Evolutionary conservation across 495 filamentous ascomycete genomes (phyloP).

Genomic region (Margaritispora aquatica): DNA sequence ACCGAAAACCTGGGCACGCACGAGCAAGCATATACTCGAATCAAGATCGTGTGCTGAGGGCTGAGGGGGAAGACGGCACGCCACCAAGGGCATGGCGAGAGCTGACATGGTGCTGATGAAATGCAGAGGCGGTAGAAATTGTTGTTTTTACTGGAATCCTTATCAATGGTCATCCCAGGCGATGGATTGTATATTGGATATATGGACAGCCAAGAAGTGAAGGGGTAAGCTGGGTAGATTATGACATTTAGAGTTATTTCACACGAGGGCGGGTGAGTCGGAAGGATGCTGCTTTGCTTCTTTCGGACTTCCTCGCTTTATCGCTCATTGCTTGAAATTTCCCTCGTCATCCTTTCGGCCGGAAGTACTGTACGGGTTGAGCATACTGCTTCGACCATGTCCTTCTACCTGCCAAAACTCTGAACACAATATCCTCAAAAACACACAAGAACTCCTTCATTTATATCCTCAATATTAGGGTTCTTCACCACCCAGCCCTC

Average conservation of each 20-base stretch:
- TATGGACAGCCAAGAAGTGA: too few relatives aligned
- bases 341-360: too few relatives aligned
- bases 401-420: neutral
- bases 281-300: neutral
- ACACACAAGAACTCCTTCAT: neutral
- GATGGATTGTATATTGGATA: too few relatives aligned
- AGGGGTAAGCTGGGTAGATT: neutral
- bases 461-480: too few relatives aligned
- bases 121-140: too few relatives aligned
- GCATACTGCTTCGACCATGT: too few relatives aligned
- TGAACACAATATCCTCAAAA: neutral
- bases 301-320: neutral
- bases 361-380: too few relatives aligned
- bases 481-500: too few relatives aligned
- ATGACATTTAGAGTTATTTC: neutral
- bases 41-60: neutral
- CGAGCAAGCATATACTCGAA: neutral
- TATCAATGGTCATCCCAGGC: too few relatives aligned
- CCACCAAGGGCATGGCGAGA: neutral
- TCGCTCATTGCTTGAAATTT: too few relatives aligned
- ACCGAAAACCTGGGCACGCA: neutral
- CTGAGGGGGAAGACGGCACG: neutral
- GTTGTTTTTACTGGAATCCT: too few relatives aligned
- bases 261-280: neutral
- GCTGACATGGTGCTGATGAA: too few relatives aligned